Conservation (phyloP, 257 asterid genomes). For the Nicotiana paniculata region DNA sequence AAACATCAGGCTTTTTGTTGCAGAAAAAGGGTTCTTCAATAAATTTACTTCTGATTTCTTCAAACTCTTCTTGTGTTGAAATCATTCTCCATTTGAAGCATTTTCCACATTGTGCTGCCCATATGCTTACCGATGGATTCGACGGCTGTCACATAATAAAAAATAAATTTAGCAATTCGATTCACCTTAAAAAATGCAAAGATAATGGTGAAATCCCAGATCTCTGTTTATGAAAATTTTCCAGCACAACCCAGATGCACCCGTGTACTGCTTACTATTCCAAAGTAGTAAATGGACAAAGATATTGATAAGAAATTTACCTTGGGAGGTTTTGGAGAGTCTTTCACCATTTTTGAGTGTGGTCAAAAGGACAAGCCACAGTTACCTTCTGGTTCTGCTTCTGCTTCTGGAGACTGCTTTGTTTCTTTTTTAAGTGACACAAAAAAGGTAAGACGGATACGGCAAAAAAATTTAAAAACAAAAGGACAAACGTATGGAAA, state of each 20-base stretch:
- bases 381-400: too few relatives aligned
- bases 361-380: background rate
- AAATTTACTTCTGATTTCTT: constrained; percentile 13
- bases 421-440: too few relatives aligned
- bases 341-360: constrained; percentile 2
- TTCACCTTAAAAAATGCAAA: background rate
- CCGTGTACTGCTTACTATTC: background rate
- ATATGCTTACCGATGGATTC: constrained; percentile 4
- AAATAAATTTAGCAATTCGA: background rate
- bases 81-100: constrained; percentile 15
- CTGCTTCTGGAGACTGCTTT: background rate
- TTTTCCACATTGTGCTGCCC: constrained; percentile 15
- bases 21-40: constrained; percentile 17
- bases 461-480: too few relatives aligned
- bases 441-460: too few relatives aligned
- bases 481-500: too few relatives aligned
- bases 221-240: background rate
- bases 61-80: constrained; percentile 11
- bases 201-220: background rate
- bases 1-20: background rate
- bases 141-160: background rate
- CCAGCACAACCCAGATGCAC: background rate
- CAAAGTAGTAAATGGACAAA: background rate
- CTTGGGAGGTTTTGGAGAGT: background rate
- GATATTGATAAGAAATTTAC: background rate